Conservation (phyloP, 2,329 filamentous ascomycete species). For the Plenodomus tracheiphilus region DNA sequence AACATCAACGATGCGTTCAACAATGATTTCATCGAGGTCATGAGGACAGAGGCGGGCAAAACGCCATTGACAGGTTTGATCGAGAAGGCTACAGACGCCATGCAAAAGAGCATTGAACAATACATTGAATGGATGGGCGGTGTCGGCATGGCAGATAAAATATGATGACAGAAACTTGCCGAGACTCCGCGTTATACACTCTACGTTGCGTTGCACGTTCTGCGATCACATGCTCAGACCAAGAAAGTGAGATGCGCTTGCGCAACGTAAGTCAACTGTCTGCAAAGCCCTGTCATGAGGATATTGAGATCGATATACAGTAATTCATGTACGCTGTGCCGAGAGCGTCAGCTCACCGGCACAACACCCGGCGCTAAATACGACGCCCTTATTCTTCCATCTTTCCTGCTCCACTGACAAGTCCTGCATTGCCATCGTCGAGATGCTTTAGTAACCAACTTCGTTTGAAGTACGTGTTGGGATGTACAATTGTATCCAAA, state of each 20-base stretch:
- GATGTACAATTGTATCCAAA: constrained; percentile 93
- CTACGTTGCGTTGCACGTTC: background rate
- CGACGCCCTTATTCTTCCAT: constrained; percentile 37
- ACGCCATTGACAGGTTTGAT: constrained; percentile 58
- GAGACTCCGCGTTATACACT: background rate
- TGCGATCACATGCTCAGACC: background rate
- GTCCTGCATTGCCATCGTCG: constrained; percentile 49
- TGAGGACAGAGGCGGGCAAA: constrained; percentile 54
- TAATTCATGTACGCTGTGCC: too few species aligned
- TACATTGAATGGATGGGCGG: constrained; percentile 58
- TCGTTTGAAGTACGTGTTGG: constrained; percentile 96
- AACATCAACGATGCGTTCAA: constrained; percentile 65
- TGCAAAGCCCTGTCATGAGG: background rate
- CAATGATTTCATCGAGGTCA: constrained; percentile 53
- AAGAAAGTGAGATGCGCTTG: background rate
- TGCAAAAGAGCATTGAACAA: constrained; percentile 60
- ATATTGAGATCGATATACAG: background rate
- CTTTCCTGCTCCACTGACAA: constrained; percentile 31
- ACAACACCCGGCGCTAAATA: too few species aligned
- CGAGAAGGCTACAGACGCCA: constrained; percentile 58
- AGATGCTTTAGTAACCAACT: constrained; percentile 88
- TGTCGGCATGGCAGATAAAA: constrained; percentile 37
- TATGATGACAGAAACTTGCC: constrained; percentile 5
- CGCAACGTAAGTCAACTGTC: background rate
- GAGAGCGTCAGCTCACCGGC: too few species aligned